Percentiles rank a stretch among this genome's conserved stretches.
phyloP scores from a whole-genome alignment of 2,329 filamentous ascomycete species.

The Colletotrichum ledebouriae region DNA sequence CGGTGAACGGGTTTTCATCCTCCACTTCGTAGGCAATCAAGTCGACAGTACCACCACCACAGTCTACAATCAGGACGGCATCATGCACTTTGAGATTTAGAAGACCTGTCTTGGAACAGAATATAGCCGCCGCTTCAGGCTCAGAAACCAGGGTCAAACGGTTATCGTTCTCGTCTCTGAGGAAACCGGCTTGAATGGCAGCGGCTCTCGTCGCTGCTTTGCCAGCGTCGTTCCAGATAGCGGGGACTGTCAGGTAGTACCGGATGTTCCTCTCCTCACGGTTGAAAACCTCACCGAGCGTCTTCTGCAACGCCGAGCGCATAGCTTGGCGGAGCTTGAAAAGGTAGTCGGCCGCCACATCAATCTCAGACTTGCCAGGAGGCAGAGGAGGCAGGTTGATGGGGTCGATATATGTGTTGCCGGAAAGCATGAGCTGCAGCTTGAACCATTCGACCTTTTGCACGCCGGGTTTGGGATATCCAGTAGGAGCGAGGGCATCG shows the following conservation, averaged over 20 bases:
- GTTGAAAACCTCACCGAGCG: constrained; percentile 96
- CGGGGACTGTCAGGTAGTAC: constrained; percentile 98
- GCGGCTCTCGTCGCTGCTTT: constrained; percentile 97
- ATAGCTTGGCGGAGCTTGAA: constrained; percentile 98
- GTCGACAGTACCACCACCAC: constrained; percentile 98
- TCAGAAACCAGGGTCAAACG: constrained; percentile 94
- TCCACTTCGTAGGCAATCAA: constrained; percentile 99
- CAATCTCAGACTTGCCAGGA: constrained; percentile 97
- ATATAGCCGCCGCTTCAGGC: constrained; percentile 95
- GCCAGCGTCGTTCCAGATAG: constrained; percentile 99
- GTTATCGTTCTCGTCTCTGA: constrained; percentile 98
- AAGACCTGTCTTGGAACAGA: constrained; percentile 96
- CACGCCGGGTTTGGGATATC: constrained; percentile 96
- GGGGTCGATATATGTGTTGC: constrained; percentile 98
- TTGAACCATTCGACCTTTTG: constrained; percentile 99
- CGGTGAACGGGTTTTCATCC: constrained; percentile 96
- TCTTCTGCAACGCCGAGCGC: constrained; percentile 95
- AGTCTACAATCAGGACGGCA: constrained; percentile 98
- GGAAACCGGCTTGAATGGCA: constrained; percentile 95
- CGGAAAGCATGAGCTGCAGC: constrained; percentile 97
- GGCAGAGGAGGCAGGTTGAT: constrained; percentile 98
- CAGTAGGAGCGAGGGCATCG: constrained; percentile 94
- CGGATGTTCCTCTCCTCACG: constrained; percentile 97
- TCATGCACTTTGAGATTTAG: constrained; percentile 98
- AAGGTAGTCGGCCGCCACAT: constrained; percentile 98